These are phyloP conservation scores for Apiotrichum domesticum DNA, from an alignment of 1,284 basidiomycete species.

Conservation along the genomic window DNA sequence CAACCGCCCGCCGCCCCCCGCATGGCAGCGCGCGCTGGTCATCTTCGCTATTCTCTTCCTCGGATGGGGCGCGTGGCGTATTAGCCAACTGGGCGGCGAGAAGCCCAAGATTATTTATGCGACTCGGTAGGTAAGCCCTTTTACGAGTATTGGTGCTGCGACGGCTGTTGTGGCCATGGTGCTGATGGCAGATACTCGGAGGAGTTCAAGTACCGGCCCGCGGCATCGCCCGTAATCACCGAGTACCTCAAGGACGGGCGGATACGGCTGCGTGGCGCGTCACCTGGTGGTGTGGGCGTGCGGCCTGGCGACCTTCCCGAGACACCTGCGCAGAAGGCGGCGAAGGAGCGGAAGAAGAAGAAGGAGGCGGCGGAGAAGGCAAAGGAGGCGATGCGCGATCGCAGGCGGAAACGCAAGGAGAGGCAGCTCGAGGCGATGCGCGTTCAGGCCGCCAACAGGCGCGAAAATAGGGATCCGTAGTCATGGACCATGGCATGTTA, in stretches of 20 bases:
- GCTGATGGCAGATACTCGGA: constrained; percentile 42
- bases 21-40: constrained; percentile 38
- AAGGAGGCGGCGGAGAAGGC: constrained; percentile 7
- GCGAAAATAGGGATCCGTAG: not conserved
- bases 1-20: constrained; percentile 37
- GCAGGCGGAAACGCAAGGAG: constrained; percentile 13
- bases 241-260: constrained; percentile 45
- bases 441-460: not conserved
- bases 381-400: constrained; percentile 9
- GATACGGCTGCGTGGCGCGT: constrained; percentile 45
- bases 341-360: not conserved
- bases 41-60: constrained; percentile 31
- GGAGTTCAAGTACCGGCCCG: constrained; percentile 48
- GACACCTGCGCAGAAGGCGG: constrained; percentile 15
- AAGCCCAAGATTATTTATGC: constrained; percentile 45
- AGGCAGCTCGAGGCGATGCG: constrained; percentile 13
- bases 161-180: not conserved
- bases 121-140: constrained; percentile 30
- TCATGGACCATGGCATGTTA: not conserved
- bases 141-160: no score
- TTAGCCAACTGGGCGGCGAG: constrained; percentile 20
- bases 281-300: constrained; percentile 42
- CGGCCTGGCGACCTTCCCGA: constrained; percentile 36
- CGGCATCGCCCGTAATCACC: constrained; percentile 48
- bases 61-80: constrained; percentile 31